Base-by-base conservation (phyloP, 1,284 basidiomycete genomes). In the Trichosporon sp. region DNA sequence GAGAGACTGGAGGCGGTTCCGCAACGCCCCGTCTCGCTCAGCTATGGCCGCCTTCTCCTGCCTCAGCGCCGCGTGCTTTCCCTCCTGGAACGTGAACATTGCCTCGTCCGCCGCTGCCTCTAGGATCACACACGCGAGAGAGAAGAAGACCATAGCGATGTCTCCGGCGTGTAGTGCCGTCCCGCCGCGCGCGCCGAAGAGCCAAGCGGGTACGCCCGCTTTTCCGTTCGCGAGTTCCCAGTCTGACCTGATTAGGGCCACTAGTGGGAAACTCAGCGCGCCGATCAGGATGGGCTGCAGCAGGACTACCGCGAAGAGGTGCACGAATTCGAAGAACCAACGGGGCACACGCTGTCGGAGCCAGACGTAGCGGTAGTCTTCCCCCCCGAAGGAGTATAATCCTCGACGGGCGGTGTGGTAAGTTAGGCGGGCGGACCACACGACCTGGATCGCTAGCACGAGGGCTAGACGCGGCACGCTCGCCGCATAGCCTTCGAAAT, bases 31-130 rank as follows among this genome's bases (percentile, higher is more conserved):
- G 10, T 33, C 29, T 5, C 27, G 49, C 25, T 54, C 49, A 5
- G 16, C 49, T 25, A 5, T 6, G 56, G 16, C 23, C 57, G n/a
- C 27, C 7, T n/a, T 23, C 46, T 19, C 25, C 40, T 44, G 29
- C 25, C 58, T 37, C 78, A 82, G 62, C 16, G 64, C 63, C 46
- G 71, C 73, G 65, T 87, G 86, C 80, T 98, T 97, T 81, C 87
- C 91, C 7, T 86, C 86, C 74, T 86, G 84, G 74, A 86, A 96
- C 3, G 87, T 85, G 79, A 87, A 94, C 75, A 97, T 95, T 75
- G 95, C 91, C 71, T 95, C 92, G 78, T 98, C 95, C 4, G 92
- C 86, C 1, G 85, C 86, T 79, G 91, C 92, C 75, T 97, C 92
- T 56, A 87, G 69, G 3, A 81, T 82, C 37, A 86, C 64, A 14